Base-by-base conservation (phyloP, 352 stramenopile species). In the Phytophthora hibernalis region DNA sequence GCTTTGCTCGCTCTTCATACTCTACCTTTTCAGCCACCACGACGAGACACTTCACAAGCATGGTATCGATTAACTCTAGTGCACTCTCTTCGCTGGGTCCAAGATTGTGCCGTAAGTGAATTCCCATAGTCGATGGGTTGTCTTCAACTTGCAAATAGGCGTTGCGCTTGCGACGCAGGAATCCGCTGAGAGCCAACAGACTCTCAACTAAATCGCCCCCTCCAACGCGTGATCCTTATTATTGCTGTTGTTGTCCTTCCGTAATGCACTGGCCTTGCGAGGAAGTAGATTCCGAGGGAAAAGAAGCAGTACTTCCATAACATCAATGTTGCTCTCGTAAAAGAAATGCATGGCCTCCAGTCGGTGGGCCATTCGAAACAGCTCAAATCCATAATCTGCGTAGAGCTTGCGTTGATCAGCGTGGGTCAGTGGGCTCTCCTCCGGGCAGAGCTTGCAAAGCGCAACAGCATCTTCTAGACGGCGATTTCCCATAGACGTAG, bases 21-120 rank as follows among this genome's bases (percentile, higher is more conserved):
- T 80, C 58, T 3, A 44, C 30, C 24, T 83, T 79, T 58, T 91
- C 78, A 12, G 76, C 68, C 30, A 91, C 74, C 21, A 93, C 59
- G 16, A 92, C 85, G n/a, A 93, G 74, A 51, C 83, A 89, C 68
- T 96, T 96, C 28, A 96, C 70, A 2, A 94, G 58, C 43, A 96
- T 89, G 2, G 87, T 94, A 57, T 96, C 87, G 22, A 93, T 79
- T 12, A 94, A 47, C 35, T 88, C 78, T 22, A 90, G 48, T 16
- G 61, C 62, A 37, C 45, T 72, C 20, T 73, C 71, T 52, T 73
- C 53, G 22, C 16, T 65, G 37, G 70, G 49, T 42, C 31, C 37
- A 57, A 65, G 10, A 30, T 45, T 62, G 21, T 30, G 50, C 7
- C 37, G 49, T 20, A 59, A 45, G 21, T 8, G 44, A 60, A 57